phyloP scores from a whole-genome alignment of 768 basidiomycete genomes.

The Boletus subparvulus region DNA sequence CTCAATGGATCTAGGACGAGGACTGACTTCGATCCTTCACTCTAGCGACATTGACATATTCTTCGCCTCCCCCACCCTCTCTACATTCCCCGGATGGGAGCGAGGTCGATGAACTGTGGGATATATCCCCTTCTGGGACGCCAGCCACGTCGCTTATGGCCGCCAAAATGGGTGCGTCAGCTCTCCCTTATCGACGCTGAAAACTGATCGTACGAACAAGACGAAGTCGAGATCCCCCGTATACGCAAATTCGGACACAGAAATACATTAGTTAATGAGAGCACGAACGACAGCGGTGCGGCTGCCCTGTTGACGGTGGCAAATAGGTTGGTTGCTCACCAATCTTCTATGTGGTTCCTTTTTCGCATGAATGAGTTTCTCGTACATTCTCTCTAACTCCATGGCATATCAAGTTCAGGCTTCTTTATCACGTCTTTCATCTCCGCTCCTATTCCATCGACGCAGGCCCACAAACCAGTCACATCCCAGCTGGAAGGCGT shows the following conservation, averaged over 20 bases:
- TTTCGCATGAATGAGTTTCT: conserved; percentile 19
- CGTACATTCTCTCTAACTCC: conserved; percentile 25
- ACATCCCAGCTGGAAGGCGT: conserved; percentile 17
- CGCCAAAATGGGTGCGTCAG: conserved; percentile 49
- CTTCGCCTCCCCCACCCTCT: conserved; percentile 41
- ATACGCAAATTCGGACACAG: conserved; percentile 44
- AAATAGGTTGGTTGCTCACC: conserved; percentile 23
- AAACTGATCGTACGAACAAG: conserved; percentile 30
- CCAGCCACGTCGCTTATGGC: conserved; percentile 40
- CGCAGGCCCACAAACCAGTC: conserved; percentile 19
- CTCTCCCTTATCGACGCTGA: background rate
- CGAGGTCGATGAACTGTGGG: conserved; percentile 53
- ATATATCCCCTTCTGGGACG: conserved; percentile 47
- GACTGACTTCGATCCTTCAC: conserved; percentile 5
- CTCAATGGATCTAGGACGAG: background rate
- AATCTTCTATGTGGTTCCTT: conserved; percentile 16
- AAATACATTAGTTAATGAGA: conserved; percentile 11
- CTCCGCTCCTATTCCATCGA: conserved; percentile 30
- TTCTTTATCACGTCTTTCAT: conserved; percentile 36
- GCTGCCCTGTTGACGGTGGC: conserved; percentile 12
- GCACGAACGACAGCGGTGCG: background rate
- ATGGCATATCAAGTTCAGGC: conserved; percentile 30
- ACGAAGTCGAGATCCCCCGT: conserved; percentile 55
- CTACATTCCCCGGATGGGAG: conserved; percentile 38
- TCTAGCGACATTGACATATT: conserved; percentile 38